These are phyloP conservation scores for Debaryomycetaceae sp. DNA, from an alignment of 1,139 yeast species.

Conservation along the genomic window DNA sequence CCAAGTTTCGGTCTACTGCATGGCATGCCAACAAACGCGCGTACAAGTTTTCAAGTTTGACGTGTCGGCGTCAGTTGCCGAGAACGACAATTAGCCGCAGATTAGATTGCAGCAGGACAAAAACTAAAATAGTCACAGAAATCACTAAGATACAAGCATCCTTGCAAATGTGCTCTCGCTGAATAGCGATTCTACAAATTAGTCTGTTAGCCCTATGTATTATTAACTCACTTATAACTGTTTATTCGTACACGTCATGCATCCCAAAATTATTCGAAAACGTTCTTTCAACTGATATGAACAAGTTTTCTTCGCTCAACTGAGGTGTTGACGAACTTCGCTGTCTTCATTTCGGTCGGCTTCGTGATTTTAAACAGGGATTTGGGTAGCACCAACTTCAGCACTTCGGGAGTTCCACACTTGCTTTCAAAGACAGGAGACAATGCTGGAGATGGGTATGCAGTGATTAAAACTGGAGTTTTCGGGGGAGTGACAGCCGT, in stretches of 20 bases:
- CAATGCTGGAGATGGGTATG: conserved; percentile 9
- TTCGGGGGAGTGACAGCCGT: conserved; percentile 2
- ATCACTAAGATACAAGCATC: too few relatives aligned
- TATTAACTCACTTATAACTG: too few relatives aligned
- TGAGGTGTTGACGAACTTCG: conserved; percentile 11
- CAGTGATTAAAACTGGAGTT: conserved; percentile 1
- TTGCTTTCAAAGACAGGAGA: conserved; percentile 7
- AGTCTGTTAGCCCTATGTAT: too few relatives aligned
- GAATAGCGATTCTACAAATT: too few relatives aligned
- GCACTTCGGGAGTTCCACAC: conserved; percentile 8
- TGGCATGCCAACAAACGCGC: too few relatives aligned
- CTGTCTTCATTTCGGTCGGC: conserved; percentile 5
- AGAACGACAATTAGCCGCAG: conserved; percentile 9
- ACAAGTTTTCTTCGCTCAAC: conserved; percentile 11
- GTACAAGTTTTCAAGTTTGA: too few relatives aligned
- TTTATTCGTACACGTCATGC: too few relatives aligned
- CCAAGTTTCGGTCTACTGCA: too few relatives aligned
- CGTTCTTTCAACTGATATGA: conserved; percentile 9
- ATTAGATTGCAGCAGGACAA: too few relatives aligned
- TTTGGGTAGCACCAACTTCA: conserved; percentile 8
- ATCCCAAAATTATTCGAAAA: not conserved
- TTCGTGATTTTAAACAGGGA: conserved; percentile 9
- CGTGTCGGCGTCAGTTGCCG: conserved; percentile 6
- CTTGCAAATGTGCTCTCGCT: too few relatives aligned
- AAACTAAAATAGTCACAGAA: too few relatives aligned